A percentile compares a stretch with the other conserved stretches of the same genome.
phyloP scores from a whole-genome alignment of 1,139 yeast species.

The Maudiozyma humilis region DNA sequence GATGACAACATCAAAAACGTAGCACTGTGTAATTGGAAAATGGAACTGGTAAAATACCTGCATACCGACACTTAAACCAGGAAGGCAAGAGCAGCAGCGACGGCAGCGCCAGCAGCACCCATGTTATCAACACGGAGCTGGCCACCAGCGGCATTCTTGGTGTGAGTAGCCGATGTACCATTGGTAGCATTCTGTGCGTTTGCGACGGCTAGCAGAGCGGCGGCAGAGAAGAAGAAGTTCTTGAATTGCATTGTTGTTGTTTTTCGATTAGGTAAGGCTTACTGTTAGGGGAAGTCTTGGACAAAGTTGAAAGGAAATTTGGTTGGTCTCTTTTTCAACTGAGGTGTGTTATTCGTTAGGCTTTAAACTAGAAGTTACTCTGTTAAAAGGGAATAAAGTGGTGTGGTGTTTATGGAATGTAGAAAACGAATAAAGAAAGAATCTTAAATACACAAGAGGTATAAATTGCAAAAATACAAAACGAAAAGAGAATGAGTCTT shows the following conservation, averaged over 20 bases:
- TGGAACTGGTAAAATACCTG: background rate
- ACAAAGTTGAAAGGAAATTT: background rate
- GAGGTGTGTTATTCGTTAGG: background rate
- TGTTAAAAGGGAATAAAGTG: no score
- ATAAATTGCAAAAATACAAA: no score
- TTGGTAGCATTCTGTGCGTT: slow-evolving; percentile 8
- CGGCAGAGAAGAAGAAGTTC: slow-evolving; percentile 8
- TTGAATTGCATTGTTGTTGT: slow-evolving; percentile 11
- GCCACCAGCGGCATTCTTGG: slow-evolving; percentile 7
- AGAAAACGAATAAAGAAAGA: no score
- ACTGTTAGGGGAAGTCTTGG: no score
- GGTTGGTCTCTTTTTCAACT: background rate
- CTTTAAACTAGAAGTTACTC: no score
- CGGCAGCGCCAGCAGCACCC: slow-evolving; percentile 1
- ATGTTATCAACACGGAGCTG: background rate
- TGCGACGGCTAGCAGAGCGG: slow-evolving; percentile 8
- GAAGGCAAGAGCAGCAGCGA: slow-evolving; percentile 11
- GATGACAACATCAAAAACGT: background rate
- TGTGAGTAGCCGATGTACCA: slow-evolving; percentile 2
- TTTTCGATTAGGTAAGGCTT: no score
- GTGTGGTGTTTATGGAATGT: no score
- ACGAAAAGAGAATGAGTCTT: no score
- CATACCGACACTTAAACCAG: slow-evolving; percentile 8
- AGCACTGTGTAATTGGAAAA: background rate
- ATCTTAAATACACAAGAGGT: no score